Evolutionary conservation across 306 rosid genomes (phyloP), one percentile per base, ranked within the genome.

Genomic region (Fragaria vesca): DNA sequence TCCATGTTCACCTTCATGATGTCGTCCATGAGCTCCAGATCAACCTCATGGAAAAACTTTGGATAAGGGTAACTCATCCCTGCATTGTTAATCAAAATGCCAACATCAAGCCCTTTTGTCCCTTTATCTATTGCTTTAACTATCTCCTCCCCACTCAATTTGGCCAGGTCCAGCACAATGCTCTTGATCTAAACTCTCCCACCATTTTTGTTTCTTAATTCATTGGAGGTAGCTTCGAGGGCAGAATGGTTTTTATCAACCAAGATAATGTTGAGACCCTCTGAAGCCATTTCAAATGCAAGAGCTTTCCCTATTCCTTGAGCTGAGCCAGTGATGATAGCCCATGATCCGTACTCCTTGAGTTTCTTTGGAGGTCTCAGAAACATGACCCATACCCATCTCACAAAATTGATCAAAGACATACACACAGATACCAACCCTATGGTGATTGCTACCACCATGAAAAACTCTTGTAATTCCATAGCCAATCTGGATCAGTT

Each of bases 231-330:
- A 0, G 83, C 32, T 70, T 79, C 76, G 1, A 92, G 93, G 63
- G 81, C 83, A 3, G 50, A 11, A 55, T 76, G 63, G 81, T 62
- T 81, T 57, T 93, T 77, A 21, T 74, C 82, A 20, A 82, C 48
- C 73, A 86, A 63, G 51, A 78, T 52, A 0, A 83, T 78, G 75
- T 83, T 83, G n/a, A 86, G 85, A 21, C 93, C 96, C 78, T 85
- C 81, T 0, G 83, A 81, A 18, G 96, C 96, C 10, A 94, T 42
- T 51, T 94, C 86, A 34, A 83, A 69, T 8, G 96, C 91, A 50
- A 94, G 40, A 75, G 90, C 87, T 80, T 88, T 94, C 4, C 97
- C 98, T 5, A 92, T 90, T 13, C 98, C 98, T 50, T 88, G 97
- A 0, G 96, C 89, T 50, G 98, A 77, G 20, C 97, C 98, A 0